Evolutionary conservation across 805 yeast species (phyloP).

Genomic region (Schwanniomyces polymorphus): DNA sequence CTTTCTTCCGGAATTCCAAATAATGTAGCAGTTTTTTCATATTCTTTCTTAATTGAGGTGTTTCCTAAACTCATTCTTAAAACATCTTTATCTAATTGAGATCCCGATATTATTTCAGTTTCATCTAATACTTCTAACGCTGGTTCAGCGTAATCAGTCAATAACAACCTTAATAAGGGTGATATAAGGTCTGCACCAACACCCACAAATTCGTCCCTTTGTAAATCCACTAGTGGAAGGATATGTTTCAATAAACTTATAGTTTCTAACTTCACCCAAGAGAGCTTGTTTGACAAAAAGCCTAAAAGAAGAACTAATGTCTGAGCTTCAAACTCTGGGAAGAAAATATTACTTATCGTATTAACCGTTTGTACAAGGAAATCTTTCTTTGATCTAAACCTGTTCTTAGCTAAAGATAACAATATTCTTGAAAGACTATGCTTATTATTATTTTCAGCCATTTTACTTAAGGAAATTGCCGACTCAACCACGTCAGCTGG

Average conservation of each 20-base stretch:
- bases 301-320: conserved; percentile 77
- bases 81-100: conserved; percentile 87
- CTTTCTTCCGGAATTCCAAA: conserved; percentile 94
- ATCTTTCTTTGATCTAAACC: conserved; percentile 89
- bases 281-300: conserved; percentile 68
- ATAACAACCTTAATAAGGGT: conserved; percentile 74
- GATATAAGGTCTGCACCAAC: conserved; percentile 95
- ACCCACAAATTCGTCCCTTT: conserved; percentile 75
- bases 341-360: conserved; percentile 65
- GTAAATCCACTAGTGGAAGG: conserved; percentile 75
- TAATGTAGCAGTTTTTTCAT: conserved; percentile 81
- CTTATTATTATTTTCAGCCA: conserved; percentile 61
- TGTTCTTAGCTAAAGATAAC: conserved; percentile 69
- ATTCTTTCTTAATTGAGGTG: conserved; percentile 71
- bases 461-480: conserved; percentile 44
- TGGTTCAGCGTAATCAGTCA: conserved; percentile 84
- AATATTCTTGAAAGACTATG: conserved; percentile 68
- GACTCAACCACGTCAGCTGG: conserved; percentile 49
- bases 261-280: conserved; percentile 81
- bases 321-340: conserved; percentile 74
- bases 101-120: conserved; percentile 81
- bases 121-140: conserved; percentile 91
- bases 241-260: conserved; percentile 72
- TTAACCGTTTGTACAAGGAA: conserved; percentile 79
- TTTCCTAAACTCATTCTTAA: conserved; percentile 90